Evolutionary conservation across 1,139 yeast genomes (phyloP), one percentile per base, ranked within the genome.

Genomic region (Nakaseomyces nivariensis): DNA sequence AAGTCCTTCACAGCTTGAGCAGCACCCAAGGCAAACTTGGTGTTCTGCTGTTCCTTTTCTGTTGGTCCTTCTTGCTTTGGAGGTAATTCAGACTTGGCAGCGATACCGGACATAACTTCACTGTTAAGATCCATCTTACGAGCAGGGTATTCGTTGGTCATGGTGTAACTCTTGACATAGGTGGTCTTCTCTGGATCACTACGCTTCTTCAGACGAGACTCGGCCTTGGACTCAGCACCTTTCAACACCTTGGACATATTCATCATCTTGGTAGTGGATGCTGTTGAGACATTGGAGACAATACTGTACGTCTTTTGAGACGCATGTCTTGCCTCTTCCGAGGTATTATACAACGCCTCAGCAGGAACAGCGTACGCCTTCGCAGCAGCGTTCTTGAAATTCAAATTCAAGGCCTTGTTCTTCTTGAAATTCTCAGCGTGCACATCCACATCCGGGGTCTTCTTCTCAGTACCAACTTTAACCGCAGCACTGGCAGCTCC

Each of bases 1-100:
- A 56, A 56, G 52, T 66, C 69, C 52, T 63, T 66, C 33, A 79
- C 81, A 43, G 75, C 75, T 48, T 71, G 66, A 48, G 76, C 81
- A 10, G 82, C 83, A 33, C 69, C 63, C 10, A 71, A 69, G 27
- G 78, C 81, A 37, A 59, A 54, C 33, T 36, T 45, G n/a, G 40
- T 36, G 31, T 37, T 34, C 26, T 45, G 31, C 33, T 26, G 24
- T 13, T 32, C 40, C 47, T 45, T 45, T 27, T 34, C 42, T 5
- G 34, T 37, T 4, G 42, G 34, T 11, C 37, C 37, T 22, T 37
- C 44, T 11, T 47, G 49, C 13, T 26, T 26, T 26, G 17, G 27
- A n/a, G 37, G 43, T 32, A 50, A 49, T 17, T 54, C 58, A 13
- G 52, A 49, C 47, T 56, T 60, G 17, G 58, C 44, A 37, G 55